Base-by-base conservation (phyloP, 805 yeast genomes). In the Myxozyma lipomycoides region DNA sequence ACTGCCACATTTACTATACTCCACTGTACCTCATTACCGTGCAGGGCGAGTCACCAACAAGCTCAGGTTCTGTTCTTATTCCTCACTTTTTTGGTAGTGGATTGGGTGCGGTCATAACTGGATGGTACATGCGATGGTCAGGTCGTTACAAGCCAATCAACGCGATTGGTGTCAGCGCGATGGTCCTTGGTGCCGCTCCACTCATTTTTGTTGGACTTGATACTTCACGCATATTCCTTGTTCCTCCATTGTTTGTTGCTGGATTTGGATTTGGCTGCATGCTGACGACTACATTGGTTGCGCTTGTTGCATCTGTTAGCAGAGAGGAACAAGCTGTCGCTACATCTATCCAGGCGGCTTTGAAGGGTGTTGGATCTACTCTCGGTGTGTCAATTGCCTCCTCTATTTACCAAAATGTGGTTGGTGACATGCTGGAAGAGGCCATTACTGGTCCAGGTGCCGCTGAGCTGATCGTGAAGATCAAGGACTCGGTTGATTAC, bases 341-440 rank as follows among this genome's bases (percentile, higher is more conserved):
- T 1, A 84, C 89, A 0, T 82, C 88, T 0, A 81, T 84, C 51
- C 87, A 83, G 54, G 84, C 84, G 61, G 84, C 83, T 0, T 82
- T 82, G 64, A 71, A 86, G 62, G 75, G 85, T 15, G 79, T 83
- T 0, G 87, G 87, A 0, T 78, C 84, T 5, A 81, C 86, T 0
- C 66, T 82, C 36, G 88, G 87, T 43, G 84, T 82, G 19, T 68
- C 84, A 1, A 62, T 77, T 15, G 78, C 81, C 1, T 70, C 78
- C 35, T 78, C 82, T 2, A 70, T 78, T 25, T 79, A 79, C 64
- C 82, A 78, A 59, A 65, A 66, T 19, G 61, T 68, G 15, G 65
- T 78, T 46, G 52, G 51, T 1, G 35, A 42, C 3, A 41, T 51
- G 15, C 57, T 70, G 28, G 49, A n/a, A 6, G 12, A 18, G 40